These are phyloP conservation scores for Scolecobasidium constrictum DNA, from an alignment of 2,329 filamentous ascomycete genomes.

Conservation along the genomic window DNA sequence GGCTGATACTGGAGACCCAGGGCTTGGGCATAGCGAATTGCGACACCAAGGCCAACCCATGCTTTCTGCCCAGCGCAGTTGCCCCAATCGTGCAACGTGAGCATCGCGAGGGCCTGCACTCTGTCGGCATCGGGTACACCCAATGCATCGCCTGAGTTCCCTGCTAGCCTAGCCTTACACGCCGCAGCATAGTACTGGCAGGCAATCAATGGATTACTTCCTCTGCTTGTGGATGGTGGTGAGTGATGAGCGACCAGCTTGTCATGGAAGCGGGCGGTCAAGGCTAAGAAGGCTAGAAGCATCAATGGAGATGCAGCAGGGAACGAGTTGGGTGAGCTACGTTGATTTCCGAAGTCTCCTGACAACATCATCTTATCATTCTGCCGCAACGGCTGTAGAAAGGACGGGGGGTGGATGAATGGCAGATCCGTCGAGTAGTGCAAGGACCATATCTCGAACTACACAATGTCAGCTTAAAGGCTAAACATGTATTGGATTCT, in stretches of 20 bases:
- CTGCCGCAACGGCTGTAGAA: constrained; percentile 38
- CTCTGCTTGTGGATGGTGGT: constrained; percentile 35
- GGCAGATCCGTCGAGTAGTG: constrained; percentile 64
- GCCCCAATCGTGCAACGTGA: constrained; percentile 62
- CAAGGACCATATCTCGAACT: constrained; percentile 57
- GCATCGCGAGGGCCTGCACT: constrained; percentile 58
- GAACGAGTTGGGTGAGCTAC: constrained; percentile 19
- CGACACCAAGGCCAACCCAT: constrained; percentile 54
- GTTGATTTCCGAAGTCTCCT: constrained; percentile 18
- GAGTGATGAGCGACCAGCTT: constrained; percentile 45
- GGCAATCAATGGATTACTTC: constrained; percentile 43
- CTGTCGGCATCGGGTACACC: constrained; percentile 48
- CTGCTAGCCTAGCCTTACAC: constrained; percentile 40
- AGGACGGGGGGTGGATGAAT: constrained; percentile 57
- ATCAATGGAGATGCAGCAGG: constrained; percentile 45
- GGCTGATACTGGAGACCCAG: constrained; percentile 51
- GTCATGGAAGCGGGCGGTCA: constrained; percentile 58
- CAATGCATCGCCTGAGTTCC: constrained; percentile 35
- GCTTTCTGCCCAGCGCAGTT: constrained; percentile 50
- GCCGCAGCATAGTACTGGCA: constrained; percentile 56
- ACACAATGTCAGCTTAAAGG: constrained; percentile 9
- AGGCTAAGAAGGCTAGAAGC: constrained; percentile 54
- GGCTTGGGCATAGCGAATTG: constrained; percentile 50
- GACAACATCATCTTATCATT: constrained; percentile 19
- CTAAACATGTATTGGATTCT: not conserved